A percentile compares a stretch with the other conserved stretches of the same genome.
These are phyloP conservation scores for Vitis hybrid DNA, from an alignment of 177 flowering plant genomes.

Conservation along the genomic window DNA sequence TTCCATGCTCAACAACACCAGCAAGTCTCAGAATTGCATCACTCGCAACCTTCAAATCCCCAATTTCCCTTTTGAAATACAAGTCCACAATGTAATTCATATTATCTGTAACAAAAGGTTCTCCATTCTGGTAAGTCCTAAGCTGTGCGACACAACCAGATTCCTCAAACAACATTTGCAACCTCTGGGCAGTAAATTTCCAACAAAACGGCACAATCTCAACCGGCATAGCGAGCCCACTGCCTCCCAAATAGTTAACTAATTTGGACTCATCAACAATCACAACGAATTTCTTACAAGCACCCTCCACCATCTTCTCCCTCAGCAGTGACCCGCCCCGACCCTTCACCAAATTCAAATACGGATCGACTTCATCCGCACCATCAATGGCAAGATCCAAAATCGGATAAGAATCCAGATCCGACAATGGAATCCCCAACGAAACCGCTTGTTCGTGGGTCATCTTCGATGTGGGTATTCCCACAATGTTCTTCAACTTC, in stretches of 20 bases:
- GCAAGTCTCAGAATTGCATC: slow-evolving; percentile 57
- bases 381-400: slow-evolving; percentile 78
- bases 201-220: slow-evolving; percentile 70
- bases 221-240: slow-evolving; percentile 64
- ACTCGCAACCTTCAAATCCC: slow-evolving; percentile 58
- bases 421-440: slow-evolving; percentile 63
- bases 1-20: slow-evolving; percentile 79
- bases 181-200: slow-evolving; percentile 43
- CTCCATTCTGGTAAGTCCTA: slow-evolving; percentile 26
- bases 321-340: slow-evolving; percentile 71
- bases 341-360: slow-evolving; percentile 66
- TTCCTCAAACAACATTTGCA: slow-evolving; percentile 40
- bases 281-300: slow-evolving; percentile 50
- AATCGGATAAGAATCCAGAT: slow-evolving; percentile 51
- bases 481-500: slow-evolving; percentile 52
- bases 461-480: slow-evolving; percentile 65
- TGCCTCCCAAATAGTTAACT: slow-evolving; percentile 50
- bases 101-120: slow-evolving; percentile 62
- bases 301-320: slow-evolving; percentile 76
- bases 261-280: slow-evolving; percentile 66
- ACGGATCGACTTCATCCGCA: slow-evolving; percentile 72
- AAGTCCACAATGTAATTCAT: slow-evolving; percentile 62
- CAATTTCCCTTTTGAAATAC: slow-evolving; percentile 56
- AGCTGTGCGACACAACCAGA: slow-evolving; percentile 53
- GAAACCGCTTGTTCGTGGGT: slow-evolving; percentile 66